Evolutionary conservation across 352 stramenopile species (phyloP).

Genomic region (Pythium biforme): DNA sequence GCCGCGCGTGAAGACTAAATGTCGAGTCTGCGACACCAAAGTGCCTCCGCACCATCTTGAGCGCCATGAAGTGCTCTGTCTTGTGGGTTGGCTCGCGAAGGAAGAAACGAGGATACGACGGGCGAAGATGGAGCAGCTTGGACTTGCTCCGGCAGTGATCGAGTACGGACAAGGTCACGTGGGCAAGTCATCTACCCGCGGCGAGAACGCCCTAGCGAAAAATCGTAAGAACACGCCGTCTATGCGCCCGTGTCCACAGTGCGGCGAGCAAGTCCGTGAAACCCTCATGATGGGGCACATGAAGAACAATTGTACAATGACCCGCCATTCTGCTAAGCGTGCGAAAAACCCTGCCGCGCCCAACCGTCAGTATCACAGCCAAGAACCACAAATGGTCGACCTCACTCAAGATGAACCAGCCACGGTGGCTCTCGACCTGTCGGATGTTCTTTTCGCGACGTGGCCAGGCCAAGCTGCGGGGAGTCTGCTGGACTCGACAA

Average conservation of each 20-base stretch:
- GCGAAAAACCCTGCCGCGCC: constrained; percentile 35
- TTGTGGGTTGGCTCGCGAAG: constrained; percentile 55
- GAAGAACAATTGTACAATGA: constrained; percentile 49
- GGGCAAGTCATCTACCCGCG: constrained; percentile 4
- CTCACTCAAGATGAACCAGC: constrained; percentile 29
- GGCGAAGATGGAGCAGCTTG: constrained; percentile 36
- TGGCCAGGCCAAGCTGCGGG: constrained; percentile 77
- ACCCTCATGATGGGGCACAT: constrained; percentile 69
- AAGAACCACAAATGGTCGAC: constrained; percentile 31
- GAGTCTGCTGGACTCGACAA: constrained; percentile 66
- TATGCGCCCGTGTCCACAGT: constrained; percentile 61
- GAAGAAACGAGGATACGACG: constrained; percentile 41
- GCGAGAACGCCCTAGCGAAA: constrained; percentile 15
- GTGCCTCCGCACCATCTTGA: constrained; percentile 36
- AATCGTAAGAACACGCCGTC: constrained; percentile 37
- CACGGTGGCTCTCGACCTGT: constrained; percentile 35
- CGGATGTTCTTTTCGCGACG: constrained; percentile 76
- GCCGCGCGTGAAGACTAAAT: constrained; percentile 39
- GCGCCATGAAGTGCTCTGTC: constrained; percentile 58
- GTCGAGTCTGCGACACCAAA: constrained; percentile 59
- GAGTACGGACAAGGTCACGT: constrained; percentile 29
- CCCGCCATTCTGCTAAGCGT: constrained; percentile 8
- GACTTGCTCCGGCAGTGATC: constrained; percentile 38
- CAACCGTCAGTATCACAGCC: constrained; percentile 32
- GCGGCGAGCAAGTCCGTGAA: constrained; percentile 57